Evolutionary conservation across 164 flowering plant genomes (phyloP).

Genomic region (Malania oleifera): DNA sequence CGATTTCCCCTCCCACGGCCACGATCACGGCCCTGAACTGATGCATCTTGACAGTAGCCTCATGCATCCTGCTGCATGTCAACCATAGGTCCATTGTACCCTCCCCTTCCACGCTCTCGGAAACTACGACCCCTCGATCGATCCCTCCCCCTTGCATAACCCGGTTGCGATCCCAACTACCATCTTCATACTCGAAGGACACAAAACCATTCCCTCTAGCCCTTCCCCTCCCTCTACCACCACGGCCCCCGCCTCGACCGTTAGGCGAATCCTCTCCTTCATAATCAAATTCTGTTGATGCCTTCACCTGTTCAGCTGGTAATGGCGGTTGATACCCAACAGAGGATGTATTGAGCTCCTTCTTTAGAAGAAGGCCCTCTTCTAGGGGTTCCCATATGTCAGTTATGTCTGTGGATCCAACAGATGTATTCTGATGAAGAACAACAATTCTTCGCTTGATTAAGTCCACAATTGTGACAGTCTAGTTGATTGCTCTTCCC

Average conservation of each 20-base stretch:
- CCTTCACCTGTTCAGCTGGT: slow-evolving; percentile 79
- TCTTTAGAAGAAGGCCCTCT: too few relatives aligned
- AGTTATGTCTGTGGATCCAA: too few relatives aligned
- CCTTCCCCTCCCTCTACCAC: slow-evolving; percentile 68
- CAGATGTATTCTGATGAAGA: too few relatives aligned
- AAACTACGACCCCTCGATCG: slow-evolving; percentile 65
- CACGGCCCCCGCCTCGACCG: slow-evolving; percentile 59
- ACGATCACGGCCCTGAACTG: slow-evolving; percentile 51
- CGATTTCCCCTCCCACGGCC: slow-evolving; percentile 50
- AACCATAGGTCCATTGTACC: slow-evolving; percentile 50
- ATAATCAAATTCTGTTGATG: slow-evolving; percentile 53
- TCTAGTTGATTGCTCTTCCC: too few relatives aligned
- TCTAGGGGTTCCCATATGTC: too few relatives aligned
- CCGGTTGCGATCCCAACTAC: slow-evolving; percentile 62
- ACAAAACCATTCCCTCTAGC: slow-evolving; percentile 67
- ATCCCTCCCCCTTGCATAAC: slow-evolving; percentile 55
- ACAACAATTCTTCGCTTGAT: too few relatives aligned
- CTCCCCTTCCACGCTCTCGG: slow-evolving; percentile 75
- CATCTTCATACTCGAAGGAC: slow-evolving; percentile 62
- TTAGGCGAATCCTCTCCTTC: slow-evolving; percentile 81
- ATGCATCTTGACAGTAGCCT: slow-evolving; percentile 54
- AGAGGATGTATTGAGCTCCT: too few relatives aligned
- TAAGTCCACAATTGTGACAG: too few relatives aligned
- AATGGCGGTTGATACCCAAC: slow-evolving; percentile 84
- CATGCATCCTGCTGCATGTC: slow-evolving; percentile 50